Conservation (phyloP, 805 yeast species). For the Metschnikowia koreensis region DNA sequence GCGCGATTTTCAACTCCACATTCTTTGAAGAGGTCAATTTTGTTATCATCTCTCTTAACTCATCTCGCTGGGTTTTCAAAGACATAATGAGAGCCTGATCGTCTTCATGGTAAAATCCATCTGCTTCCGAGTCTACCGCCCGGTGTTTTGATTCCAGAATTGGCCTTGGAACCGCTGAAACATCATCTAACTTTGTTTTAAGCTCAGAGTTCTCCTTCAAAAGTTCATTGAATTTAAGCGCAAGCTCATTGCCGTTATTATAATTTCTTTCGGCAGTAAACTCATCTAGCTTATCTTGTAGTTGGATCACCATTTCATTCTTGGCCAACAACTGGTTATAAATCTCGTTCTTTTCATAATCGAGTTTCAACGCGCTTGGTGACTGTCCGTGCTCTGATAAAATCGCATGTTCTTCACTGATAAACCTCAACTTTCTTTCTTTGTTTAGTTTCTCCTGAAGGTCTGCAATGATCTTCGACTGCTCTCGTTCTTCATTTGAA, state of each 20-base stretch:
- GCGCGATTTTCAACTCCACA: constrained; percentile 34
- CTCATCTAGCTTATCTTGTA: constrained; percentile 46
- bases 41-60: constrained; percentile 39
- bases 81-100: constrained; percentile 17
- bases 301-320: constrained; percentile 47
- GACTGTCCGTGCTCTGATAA: constrained; percentile 50
- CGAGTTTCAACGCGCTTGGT: constrained; percentile 55
- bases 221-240: constrained; percentile 39
- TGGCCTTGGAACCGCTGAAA: not conserved
- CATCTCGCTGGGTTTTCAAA: constrained; percentile 35
- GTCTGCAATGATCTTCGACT: constrained; percentile 41
- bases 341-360: constrained; percentile 55
- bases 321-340: constrained; percentile 46
- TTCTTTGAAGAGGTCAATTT: constrained; percentile 36
- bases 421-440: constrained; percentile 63
- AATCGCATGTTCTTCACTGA: constrained; percentile 69
- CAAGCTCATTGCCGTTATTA: constrained; percentile 34
- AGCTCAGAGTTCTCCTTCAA: constrained; percentile 41
- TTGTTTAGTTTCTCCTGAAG: constrained; percentile 57
- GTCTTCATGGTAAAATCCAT: constrained; percentile 10
- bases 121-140: constrained; percentile 5
- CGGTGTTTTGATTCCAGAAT: not conserved
- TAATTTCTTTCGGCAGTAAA: constrained; percentile 20
- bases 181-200: constrained; percentile 20
- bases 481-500: constrained; percentile 15